phyloP scores from a whole-genome alignment of 2,329 filamentous ascomycete species.

The Talaromyces sp. region DNA sequence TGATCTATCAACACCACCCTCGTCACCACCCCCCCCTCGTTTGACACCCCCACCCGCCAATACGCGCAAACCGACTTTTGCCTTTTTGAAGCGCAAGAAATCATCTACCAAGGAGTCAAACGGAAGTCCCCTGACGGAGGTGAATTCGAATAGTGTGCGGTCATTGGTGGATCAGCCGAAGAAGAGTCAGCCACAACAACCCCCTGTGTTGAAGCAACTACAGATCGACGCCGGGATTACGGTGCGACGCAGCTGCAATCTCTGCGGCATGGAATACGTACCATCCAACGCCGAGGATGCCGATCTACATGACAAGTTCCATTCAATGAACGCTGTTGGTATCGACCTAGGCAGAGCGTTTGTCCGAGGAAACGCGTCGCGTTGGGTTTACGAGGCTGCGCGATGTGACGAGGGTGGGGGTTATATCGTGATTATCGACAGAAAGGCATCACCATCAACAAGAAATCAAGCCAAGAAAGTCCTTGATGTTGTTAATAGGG shows the following conservation, averaged over 20 bases:
- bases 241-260: constrained; percentile 56
- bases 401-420: constrained; percentile 51
- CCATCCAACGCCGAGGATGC: constrained; percentile 61
- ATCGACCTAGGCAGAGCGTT: constrained; percentile 62
- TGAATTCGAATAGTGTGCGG: constrained; percentile 46
- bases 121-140: constrained; percentile 45
- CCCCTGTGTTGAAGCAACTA: constrained; percentile 54
- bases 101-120: constrained; percentile 32
- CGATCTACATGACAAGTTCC: constrained; percentile 63
- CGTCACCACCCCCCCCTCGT: constrained; percentile 52
- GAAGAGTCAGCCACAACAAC: constrained; percentile 30
- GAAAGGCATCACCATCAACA: constrained; percentile 52
- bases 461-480: constrained; percentile 56
- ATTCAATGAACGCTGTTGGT: constrained; percentile 60
- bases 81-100: constrained; percentile 50
- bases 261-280: constrained; percentile 66
- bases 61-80: constrained; percentile 51
- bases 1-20: constrained; percentile 52
- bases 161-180: constrained; percentile 40
- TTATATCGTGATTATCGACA: constrained; percentile 59
- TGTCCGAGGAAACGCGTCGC: constrained; percentile 52
- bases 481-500: constrained; percentile 62
- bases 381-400: constrained; percentile 53
- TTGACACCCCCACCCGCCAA: constrained; percentile 44
- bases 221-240: constrained; percentile 60